A percentile compares a stretch with the other conserved stretches of the same genome.
Evolutionary conservation across 495 filamentous ascomycete species (phyloP).

Genomic region (Annulohypoxylon bovei): DNA sequence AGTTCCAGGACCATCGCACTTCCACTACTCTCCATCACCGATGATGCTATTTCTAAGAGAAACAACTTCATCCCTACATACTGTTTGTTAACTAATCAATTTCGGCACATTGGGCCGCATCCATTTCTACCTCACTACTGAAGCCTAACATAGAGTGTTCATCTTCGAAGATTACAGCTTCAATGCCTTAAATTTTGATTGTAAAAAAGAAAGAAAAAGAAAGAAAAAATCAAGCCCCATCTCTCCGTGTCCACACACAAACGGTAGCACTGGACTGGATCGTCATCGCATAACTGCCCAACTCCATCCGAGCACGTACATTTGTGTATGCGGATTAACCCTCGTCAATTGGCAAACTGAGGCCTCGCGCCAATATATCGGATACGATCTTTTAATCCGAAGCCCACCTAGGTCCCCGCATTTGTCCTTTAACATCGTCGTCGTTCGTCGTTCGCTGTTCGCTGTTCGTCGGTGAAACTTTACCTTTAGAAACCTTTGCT

Average conservation of each 20-base stretch:
- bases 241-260: not conserved
- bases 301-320: conserved; percentile 10
- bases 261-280: conserved; percentile 4
- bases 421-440: conserved; percentile 7
- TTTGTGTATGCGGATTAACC: conserved; percentile 5
- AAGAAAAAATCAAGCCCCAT: not conserved
- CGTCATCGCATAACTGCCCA: conserved; percentile 37
- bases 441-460: no score
- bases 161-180: not conserved
- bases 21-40: conserved; percentile 12
- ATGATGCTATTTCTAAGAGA: conserved; percentile 25
- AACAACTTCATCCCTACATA: conserved; percentile 23
- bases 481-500: conserved; percentile 12
- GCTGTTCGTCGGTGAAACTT: conserved; percentile 20
- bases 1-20: conserved; percentile 6
- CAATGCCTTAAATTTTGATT: not conserved
- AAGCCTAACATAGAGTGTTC: conserved; percentile 16
- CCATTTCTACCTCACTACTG: conserved; percentile 1
- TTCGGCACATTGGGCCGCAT: conserved; percentile 32
- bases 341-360: conserved; percentile 20
- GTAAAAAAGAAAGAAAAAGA: not conserved
- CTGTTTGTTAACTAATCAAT: conserved; percentile 11
- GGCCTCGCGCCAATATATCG: conserved; percentile 19
- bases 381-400: conserved; percentile 14
- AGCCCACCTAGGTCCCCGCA: not conserved